Evolutionary conservation across 164 flowering plant genomes (phyloP), one percentile per base, ranked within the genome.

Genomic region (Aristolochia fimbriata): DNA sequence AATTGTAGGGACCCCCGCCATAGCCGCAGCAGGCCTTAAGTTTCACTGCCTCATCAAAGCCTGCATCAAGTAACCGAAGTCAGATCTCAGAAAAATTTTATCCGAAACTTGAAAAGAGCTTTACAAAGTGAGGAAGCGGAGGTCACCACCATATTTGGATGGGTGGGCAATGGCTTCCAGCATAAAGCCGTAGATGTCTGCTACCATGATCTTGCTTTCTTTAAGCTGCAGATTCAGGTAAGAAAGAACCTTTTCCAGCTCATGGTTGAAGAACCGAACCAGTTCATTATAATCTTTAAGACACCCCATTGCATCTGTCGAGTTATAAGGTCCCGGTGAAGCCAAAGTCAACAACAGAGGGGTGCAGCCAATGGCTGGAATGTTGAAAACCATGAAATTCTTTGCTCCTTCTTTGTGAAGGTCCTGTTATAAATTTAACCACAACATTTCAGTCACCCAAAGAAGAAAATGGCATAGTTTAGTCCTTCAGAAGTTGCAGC

Each of bases 21-120:
- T 59, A 69, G 7, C 72, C 68, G 46, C 72, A 69, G 37, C 72
- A 64, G 16, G 72, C 68, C 37, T 64, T 69, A 58, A 64, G 46
- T 22, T 50, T 69, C 45, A n/a, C 72, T 20, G 37, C 64, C 25
- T 64, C 65, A 58, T 57, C 60, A 59, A 69, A 69, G 13, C 72
- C 68, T 69, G 62, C 54, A 64, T 59, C 15, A 11, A 30, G n/a
- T 25, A 17, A 12, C 22, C n/a, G 0, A 49, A 49, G 52, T 49
- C 9, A 49, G 19, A 20, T 49, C 19, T 17, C 52, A 10, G 52
- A 48, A 3, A 19, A 48, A n/a, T 15, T 15, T 15, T 3, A 19
- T 49, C 52, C 14, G 0, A 6, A 49, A 6, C 7, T 12, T 2
- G 52, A 20, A n/a, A n/a, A 49, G 6, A 20, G 8, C 19, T 49